Percentiles rank a stretch among this genome's conserved stretches.
phyloP scores from a whole-genome alignment of 2,329 filamentous ascomycete species.

The Aspergillus bombycis region DNA sequence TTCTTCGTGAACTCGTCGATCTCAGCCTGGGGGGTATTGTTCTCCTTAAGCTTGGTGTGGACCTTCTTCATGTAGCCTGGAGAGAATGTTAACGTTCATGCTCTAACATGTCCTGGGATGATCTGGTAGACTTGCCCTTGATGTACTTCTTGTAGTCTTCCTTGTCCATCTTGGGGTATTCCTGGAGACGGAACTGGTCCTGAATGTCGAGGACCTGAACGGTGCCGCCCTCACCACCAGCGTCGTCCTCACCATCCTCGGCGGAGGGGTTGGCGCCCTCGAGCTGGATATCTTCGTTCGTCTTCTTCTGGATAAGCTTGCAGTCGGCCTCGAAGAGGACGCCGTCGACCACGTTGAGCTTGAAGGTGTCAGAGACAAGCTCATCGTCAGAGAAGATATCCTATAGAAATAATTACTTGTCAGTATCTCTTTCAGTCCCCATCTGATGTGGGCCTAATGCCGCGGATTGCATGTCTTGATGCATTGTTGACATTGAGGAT shows the following conservation, averaged over 20 bases:
- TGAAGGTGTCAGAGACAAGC: slow-evolving; percentile 94
- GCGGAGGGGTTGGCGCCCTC: slow-evolving; percentile 93
- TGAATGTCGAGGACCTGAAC: slow-evolving; percentile 84
- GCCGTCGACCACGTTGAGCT: slow-evolving; percentile 77
- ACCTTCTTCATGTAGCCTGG: slow-evolving; percentile 89
- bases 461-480: neutral
- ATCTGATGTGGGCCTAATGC: neutral
- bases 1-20: slow-evolving; percentile 79
- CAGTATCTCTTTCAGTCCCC: neutral
- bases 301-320: slow-evolving; percentile 80
- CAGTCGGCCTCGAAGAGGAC: slow-evolving; percentile 90
- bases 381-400: slow-evolving; percentile 89
- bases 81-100: slow-evolving; percentile 1
- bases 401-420: slow-evolving; percentile 52
- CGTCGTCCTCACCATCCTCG: slow-evolving; percentile 76
- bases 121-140: slow-evolving; percentile 66
- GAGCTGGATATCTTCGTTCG: slow-evolving; percentile 63
- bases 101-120: slow-evolving; percentile 16
- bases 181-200: slow-evolving; percentile 81
- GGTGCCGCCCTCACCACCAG: slow-evolving; percentile 65
- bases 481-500: neutral
- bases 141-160: slow-evolving; percentile 81
- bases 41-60: slow-evolving; percentile 69
- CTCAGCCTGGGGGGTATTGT: slow-evolving; percentile 63
- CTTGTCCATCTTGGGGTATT: slow-evolving; percentile 65